Percentiles rank a stretch among this genome's conserved stretches.
phyloP scores from a whole-genome alignment of 495 filamentous ascomycete genomes.

The Oidiodendron maius region DNA sequence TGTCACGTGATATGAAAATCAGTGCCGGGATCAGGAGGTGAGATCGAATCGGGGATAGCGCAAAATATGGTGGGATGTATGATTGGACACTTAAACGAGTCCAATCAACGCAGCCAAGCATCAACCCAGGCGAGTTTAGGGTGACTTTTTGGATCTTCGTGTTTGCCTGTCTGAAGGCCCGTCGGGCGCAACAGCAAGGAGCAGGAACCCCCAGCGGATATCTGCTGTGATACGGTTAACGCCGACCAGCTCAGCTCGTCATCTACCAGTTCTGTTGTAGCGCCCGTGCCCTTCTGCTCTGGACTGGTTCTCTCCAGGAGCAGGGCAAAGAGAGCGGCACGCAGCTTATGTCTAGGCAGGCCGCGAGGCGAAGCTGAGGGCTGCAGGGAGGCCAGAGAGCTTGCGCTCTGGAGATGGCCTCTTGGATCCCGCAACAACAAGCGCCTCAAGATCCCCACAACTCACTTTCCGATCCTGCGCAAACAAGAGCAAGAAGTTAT shows the following conservation, averaged over 20 bases:
- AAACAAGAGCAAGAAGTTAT: slow-evolving; percentile 11
- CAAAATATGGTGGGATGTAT: not conserved
- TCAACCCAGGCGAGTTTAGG: not conserved
- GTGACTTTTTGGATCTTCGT: no score
- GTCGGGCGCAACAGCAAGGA: not conserved
- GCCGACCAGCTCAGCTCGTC: not conserved
- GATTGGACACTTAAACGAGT: slow-evolving; percentile 23
- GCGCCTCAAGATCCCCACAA: no score
- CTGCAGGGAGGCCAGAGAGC: no score
- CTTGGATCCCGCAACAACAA: not conserved
- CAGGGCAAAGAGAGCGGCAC: slow-evolving; percentile 7
- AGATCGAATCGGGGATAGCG: not conserved
- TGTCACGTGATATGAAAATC: slow-evolving; percentile 11
- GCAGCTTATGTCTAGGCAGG: slow-evolving; percentile 14
- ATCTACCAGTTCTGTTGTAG: no score
- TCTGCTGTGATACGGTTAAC: not conserved
- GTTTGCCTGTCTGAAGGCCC: not conserved
- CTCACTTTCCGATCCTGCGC: no score
- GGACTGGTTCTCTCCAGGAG: not conserved
- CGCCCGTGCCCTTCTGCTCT: slow-evolving; percentile 1
- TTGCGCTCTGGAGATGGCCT: slow-evolving; percentile 3
- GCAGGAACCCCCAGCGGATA: not conserved
- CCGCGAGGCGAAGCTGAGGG: not conserved
- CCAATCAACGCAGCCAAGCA: slow-evolving; percentile 15
- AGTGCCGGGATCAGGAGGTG: not conserved